Conservation (phyloP, 2,329 filamentous ascomycete genomes). For the Rutstroemia sp. region DNA sequence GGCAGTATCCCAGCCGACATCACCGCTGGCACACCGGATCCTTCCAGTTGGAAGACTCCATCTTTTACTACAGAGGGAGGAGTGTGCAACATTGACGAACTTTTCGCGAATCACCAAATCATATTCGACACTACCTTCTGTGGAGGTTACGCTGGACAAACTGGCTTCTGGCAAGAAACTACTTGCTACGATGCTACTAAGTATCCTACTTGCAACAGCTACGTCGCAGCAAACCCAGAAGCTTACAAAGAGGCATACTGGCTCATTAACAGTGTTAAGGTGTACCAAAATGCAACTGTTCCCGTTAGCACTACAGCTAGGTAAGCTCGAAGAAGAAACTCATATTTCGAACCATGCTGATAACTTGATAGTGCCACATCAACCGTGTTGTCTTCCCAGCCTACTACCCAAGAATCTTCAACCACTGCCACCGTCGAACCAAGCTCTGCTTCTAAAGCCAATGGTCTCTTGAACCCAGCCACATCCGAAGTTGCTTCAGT, state of each 20-base stretch:
- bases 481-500: neutral
- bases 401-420: neutral
- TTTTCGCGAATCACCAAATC: constrained; percentile 64
- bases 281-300: constrained; percentile 18
- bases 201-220: constrained; percentile 20
- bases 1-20: constrained; percentile 58
- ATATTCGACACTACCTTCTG: constrained; percentile 72
- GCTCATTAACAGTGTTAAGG: constrained; percentile 24
- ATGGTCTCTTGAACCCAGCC: neutral
- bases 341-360: neutral
- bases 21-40: constrained; percentile 46
- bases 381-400: neutral
- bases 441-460: neutral
- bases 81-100: constrained; percentile 55
- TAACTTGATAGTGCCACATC: neutral
- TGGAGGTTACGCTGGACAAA: constrained; percentile 47
- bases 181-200: constrained; percentile 37
- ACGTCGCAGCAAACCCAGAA: constrained; percentile 22
- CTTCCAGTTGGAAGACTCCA: constrained; percentile 59
- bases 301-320: constrained; percentile 28
- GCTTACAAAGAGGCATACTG: constrained; percentile 22
- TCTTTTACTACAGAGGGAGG: constrained; percentile 53
- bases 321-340: neutral
- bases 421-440: neutral
- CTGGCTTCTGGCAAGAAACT: constrained; percentile 45